Conservation (phyloP, 2,329 filamentous ascomycete species). For the Xylaria sp. region DNA sequence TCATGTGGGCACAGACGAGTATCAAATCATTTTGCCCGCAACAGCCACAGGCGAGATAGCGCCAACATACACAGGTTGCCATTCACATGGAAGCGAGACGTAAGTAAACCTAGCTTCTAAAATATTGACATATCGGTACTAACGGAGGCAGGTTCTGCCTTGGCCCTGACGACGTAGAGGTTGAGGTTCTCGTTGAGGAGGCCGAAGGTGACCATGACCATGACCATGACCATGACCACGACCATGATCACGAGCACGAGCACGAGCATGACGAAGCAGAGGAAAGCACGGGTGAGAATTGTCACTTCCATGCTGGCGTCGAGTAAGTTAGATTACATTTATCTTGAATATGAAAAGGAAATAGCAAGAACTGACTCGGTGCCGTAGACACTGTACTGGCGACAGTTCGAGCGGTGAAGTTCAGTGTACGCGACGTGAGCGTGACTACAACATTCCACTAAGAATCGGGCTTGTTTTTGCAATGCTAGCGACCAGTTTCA, state of each 20-base stretch:
- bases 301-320: slow-evolving; percentile 19
- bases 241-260: too few relatives aligned
- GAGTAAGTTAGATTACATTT: background rate
- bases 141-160: slow-evolving; percentile 6
- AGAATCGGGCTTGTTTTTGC: slow-evolving; percentile 17
- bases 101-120: slow-evolving; percentile 47
- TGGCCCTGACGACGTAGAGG: slow-evolving; percentile 4
- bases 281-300: slow-evolving; percentile 3
- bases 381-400: slow-evolving; percentile 9
- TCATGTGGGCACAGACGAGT: slow-evolving; percentile 35
- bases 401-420: background rate
- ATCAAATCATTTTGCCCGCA: slow-evolving; percentile 46
- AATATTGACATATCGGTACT: background rate
- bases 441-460: slow-evolving; percentile 14
- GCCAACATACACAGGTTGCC: slow-evolving; percentile 56
- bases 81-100: slow-evolving; percentile 61
- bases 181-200: slow-evolving; percentile 11
- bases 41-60: slow-evolving; percentile 46
- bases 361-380: background rate
- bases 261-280: too few relatives aligned
- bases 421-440: slow-evolving; percentile 10
- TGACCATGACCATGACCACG: background rate
- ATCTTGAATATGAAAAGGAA: background rate
- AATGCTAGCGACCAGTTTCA: slow-evolving; percentile 13
- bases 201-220: slow-evolving; percentile 4